phyloP scores from a whole-genome alignment of 164 flowering plant species.

The Aristolochia contorta region DNA sequence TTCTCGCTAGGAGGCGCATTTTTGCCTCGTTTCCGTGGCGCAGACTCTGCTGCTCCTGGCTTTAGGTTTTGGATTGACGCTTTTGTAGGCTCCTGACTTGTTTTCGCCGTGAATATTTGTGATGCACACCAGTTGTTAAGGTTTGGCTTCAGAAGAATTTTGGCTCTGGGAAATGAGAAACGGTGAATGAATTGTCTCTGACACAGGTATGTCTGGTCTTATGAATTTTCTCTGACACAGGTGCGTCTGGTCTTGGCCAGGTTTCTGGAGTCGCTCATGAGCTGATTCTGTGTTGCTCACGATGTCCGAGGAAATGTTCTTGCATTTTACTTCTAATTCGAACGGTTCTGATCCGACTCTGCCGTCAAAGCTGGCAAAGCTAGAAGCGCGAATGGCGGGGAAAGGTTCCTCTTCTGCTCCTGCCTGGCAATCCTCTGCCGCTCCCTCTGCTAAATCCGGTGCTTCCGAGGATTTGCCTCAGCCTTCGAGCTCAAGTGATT shows the following conservation, averaged over 20 bases:
- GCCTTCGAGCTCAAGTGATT: constrained; percentile 51
- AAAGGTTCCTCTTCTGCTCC: constrained; percentile 36
- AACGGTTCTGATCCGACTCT: constrained; percentile 83
- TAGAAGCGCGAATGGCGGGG: constrained; percentile 89
- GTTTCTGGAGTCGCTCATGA: background rate
- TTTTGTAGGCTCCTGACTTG: too few species aligned
- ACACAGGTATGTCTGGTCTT: constrained; percentile 14
- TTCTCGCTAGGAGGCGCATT: too few species aligned
- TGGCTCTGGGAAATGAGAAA: too few species aligned
- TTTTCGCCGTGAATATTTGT: too few species aligned
- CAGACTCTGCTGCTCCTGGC: too few species aligned
- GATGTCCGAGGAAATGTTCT: constrained; percentile 81
- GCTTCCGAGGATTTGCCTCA: constrained; percentile 28
- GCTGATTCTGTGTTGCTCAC: background rate
- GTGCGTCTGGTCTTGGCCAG: constrained; percentile 14
- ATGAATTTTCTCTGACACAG: too few species aligned
- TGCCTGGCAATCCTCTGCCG: constrained; percentile 27
- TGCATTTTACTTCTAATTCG: constrained; percentile 80
- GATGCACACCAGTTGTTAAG: too few species aligned
- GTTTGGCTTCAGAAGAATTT: too few species aligned
- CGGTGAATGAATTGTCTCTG: too few species aligned
- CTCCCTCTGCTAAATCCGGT: constrained; percentile 29
- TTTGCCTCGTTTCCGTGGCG: too few species aligned
- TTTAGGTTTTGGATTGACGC: too few species aligned
- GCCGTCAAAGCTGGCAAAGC: constrained; percentile 87